A percentile compares a stretch with the other conserved stretches of the same genome.
phyloP scores from a whole-genome alignment of 805 yeast genomes.

The Suhomyces faveliae region DNA sequence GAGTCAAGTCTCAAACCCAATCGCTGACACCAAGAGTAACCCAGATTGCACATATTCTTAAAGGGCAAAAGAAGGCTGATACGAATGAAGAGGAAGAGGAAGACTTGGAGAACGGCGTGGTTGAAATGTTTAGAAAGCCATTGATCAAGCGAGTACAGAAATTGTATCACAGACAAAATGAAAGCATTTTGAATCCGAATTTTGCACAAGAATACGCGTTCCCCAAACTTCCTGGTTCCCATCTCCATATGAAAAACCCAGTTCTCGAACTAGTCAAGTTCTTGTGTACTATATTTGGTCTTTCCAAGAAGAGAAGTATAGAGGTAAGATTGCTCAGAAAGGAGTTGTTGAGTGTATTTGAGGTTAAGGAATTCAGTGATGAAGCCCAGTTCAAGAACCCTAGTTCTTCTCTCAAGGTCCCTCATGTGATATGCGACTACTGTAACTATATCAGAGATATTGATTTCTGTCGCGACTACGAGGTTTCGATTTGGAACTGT shows the following conservation, averaged over 20 bases:
- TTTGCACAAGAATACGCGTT: constrained; percentile 64
- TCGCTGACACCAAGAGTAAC: constrained; percentile 60
- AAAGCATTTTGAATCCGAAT: constrained; percentile 65
- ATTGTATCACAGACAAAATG: constrained; percentile 67
- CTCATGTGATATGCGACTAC: constrained; percentile 72
- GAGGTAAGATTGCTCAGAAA: constrained; percentile 77
- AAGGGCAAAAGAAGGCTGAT: constrained; percentile 39
- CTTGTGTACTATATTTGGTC: constrained; percentile 66
- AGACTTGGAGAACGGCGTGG: constrained; percentile 43
- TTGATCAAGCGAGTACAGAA: constrained; percentile 64
- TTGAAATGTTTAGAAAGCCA: constrained; percentile 59
- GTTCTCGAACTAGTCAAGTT: constrained; percentile 76
- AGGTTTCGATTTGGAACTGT: constrained; percentile 57
- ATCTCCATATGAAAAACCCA: constrained; percentile 60
- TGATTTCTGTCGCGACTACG: constrained; percentile 76
- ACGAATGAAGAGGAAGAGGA: constrained; percentile 36
- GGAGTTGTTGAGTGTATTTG: constrained; percentile 69
- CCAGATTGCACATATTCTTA: constrained; percentile 58
- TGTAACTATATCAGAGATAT: constrained; percentile 75
- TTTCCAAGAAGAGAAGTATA: constrained; percentile 61
- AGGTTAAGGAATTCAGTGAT: constrained; percentile 78
- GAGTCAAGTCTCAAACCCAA: constrained; percentile 18
- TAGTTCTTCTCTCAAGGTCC: constrained; percentile 61
- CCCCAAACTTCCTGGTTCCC: constrained; percentile 77
- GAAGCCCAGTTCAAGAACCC: constrained; percentile 76